Percentiles rank a stretch among this genome's conserved stretches.
Conservation (phyloP, 73 alveolate species). For the Tetrahymena elliotti region DNA sequence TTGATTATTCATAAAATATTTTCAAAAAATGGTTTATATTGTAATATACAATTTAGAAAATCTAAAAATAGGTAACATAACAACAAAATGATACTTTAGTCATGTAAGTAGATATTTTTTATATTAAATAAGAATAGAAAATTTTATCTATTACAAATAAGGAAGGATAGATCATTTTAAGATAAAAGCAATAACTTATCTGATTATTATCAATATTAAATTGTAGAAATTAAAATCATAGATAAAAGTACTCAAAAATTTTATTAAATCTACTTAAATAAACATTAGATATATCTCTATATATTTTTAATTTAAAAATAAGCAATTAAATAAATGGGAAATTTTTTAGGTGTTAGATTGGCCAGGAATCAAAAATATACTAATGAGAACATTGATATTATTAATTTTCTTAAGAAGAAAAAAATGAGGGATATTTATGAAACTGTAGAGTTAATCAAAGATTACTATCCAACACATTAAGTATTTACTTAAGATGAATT, state of each 20-base stretch:
- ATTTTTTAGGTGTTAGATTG: background rate
- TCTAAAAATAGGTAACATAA: background rate
- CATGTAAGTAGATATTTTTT: background rate
- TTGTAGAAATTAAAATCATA: background rate
- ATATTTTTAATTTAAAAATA: too few relatives aligned
- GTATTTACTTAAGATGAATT: constrained; percentile 17
- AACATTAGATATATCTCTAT: background rate
- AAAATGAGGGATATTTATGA: background rate
- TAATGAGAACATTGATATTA: background rate
- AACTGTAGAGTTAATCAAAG: constrained; percentile 15
- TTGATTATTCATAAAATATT: too few relatives aligned
- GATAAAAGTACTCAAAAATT: background rate
- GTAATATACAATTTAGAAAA: too few relatives aligned
- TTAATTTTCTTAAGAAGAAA: background rate
- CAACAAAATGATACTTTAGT: too few relatives aligned
- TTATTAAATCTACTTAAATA: background rate
- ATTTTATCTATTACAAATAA: background rate
- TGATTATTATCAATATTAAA: too few relatives aligned
- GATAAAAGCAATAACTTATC: too few relatives aligned
- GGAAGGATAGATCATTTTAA: background rate
- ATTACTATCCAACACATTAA: constrained; percentile 19
- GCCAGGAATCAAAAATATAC: background rate
- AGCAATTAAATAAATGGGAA: background rate
- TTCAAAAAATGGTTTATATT: too few relatives aligned
- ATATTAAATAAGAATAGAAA: background rate